Percentiles rank a stretch among this genome's conserved stretches.
Conservation (phyloP, 2,329 filamentous ascomycete genomes). For the Xylaria sp. region DNA sequence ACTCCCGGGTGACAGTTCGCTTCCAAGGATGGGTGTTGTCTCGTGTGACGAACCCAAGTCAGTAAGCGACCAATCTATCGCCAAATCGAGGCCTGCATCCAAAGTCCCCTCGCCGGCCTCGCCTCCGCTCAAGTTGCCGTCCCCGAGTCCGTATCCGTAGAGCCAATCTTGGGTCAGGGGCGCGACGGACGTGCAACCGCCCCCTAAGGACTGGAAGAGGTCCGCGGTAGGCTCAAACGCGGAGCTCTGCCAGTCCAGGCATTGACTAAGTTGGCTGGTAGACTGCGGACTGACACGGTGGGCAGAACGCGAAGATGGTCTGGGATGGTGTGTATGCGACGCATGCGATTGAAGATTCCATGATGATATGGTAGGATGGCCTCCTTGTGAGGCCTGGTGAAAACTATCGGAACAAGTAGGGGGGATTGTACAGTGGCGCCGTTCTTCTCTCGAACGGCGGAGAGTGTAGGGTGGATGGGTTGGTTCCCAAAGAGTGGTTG, state of each 20-base stretch:
- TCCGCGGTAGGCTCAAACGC: conserved; percentile 44
- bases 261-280: conserved; percentile 42
- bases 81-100: conserved; percentile 24
- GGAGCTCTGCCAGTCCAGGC: conserved; percentile 43
- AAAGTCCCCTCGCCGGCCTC: conserved; percentile 32
- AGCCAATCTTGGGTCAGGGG: conserved; percentile 44
- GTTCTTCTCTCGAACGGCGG: conserved; percentile 46
- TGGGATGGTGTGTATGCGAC: conserved; percentile 37
- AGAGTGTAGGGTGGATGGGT: conserved; percentile 29
- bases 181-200: conserved; percentile 34
- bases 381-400: conserved; percentile 49
- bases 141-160: conserved; percentile 39
- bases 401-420: conserved; percentile 42
- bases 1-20: conserved; percentile 40
- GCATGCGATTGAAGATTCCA: conserved; percentile 38
- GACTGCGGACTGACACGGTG: conserved; percentile 40
- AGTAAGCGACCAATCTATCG: conserved; percentile 45
- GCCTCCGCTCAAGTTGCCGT: conserved; percentile 33
- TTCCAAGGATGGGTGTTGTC: conserved; percentile 42
- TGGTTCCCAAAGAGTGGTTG: conserved; percentile 37
- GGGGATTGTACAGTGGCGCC: conserved; percentile 46
- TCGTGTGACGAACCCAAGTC: conserved; percentile 40
- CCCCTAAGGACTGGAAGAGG: conserved; percentile 46
- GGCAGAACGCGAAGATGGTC: conserved; percentile 39
- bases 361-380: conserved; percentile 47